Conservation (phyloP, 176 grass and related monocot genomes). For the Puya raimondii region DNA sequence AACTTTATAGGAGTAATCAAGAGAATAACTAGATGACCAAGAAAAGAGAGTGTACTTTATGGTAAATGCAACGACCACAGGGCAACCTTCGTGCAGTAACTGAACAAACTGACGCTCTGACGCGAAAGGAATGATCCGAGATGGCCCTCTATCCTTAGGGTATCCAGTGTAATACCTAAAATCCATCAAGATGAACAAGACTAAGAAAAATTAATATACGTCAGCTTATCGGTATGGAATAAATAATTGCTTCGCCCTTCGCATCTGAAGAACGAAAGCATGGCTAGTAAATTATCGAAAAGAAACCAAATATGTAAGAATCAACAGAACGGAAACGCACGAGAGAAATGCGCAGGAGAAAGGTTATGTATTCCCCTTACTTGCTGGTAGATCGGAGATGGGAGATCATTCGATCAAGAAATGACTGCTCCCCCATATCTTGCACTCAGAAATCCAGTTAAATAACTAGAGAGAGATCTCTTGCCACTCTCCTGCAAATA, state of each 20-base stretch:
- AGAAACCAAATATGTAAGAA: too few species aligned
- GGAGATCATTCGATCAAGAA: constrained; percentile 72
- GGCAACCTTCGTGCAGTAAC: constrained; percentile 66
- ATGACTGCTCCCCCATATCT: constrained; percentile 33
- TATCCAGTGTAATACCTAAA: constrained; percentile 91
- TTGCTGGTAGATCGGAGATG: constrained; percentile 59
- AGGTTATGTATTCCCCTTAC: constrained; percentile 19
- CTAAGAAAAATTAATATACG: not conserved
- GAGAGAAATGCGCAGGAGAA: not conserved
- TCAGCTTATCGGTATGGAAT: not conserved
- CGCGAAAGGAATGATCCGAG: constrained; percentile 71
- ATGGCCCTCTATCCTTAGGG: constrained; percentile 78
- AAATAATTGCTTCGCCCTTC: not conserved
- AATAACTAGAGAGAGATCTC: not conserved
- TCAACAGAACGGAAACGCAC: too few species aligned
- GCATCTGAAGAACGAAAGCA: too few species aligned
- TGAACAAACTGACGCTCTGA: constrained; percentile 83
- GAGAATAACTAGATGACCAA: not conserved
- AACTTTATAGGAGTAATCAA: not conserved
- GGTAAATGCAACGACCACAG: constrained; percentile 89
- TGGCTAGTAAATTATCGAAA: too few species aligned
- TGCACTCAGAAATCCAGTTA: not conserved
- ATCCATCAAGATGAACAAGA: constrained; percentile 14
- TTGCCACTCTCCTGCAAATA: not conserved
- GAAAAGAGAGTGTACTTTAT: constrained; percentile 50